phyloP scores from a whole-genome alignment of 345 rosid species.

The Citrus hindsii region DNA sequence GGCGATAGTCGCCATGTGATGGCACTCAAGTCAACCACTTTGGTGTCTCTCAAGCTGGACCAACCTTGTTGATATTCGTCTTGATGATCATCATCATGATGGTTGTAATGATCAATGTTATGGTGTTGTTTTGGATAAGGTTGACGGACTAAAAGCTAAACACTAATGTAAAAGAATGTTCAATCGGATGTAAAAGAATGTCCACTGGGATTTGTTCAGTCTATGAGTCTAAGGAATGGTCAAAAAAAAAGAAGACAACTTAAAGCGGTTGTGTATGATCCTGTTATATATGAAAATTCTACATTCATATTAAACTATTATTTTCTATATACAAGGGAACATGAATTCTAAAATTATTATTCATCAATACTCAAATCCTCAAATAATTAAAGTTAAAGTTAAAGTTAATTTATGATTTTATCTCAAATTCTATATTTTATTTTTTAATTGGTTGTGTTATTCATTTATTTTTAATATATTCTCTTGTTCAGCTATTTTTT shows the following conservation, averaged over 20 bases:
- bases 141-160: slow-evolving; percentile 9
- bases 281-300: not conserved
- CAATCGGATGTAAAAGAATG: slow-evolving; percentile 19
- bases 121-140: slow-evolving; percentile 11
- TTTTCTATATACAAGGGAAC: no score
- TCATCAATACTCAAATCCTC: no score
- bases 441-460: slow-evolving; percentile 9
- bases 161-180: slow-evolving; percentile 18
- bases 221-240: slow-evolving; percentile 88
- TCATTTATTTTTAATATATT: no score
- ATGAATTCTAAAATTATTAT: no score
- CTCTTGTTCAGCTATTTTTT: no score
- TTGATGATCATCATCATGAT: no score
- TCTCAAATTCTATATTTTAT: no score
- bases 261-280: no score
- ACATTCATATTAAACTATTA: no score
- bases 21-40: slow-evolving; percentile 65
- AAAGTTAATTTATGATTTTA: no score
- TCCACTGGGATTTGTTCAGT: slow-evolving; percentile 58
- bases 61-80: slow-evolving; percentile 4
- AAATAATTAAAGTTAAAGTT: no score
- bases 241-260: slow-evolving; percentile 1
- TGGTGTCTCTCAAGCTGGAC: slow-evolving; percentile 64
- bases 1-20: slow-evolving; percentile 66
- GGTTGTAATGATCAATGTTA: not conserved